Base-by-base conservation (phyloP, 306 rosid genomes). In the Inga laurina region DNA sequence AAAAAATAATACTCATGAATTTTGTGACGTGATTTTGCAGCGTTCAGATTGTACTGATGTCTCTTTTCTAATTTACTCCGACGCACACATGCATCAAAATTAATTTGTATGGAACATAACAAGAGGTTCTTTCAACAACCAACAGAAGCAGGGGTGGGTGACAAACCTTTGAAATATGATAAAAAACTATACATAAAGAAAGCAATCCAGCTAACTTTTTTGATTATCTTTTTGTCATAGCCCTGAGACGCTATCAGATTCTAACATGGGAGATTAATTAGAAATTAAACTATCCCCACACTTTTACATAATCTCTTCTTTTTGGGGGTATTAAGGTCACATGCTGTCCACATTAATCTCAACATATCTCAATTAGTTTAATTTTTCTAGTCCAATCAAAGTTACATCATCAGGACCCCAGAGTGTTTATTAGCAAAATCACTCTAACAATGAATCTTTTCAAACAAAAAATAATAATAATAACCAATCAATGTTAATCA, bases 121-220 rank as follows among this genome's bases (percentile, higher is more conserved):
- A 30, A 49, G 21, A 19, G 79, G 54, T 30, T n/a, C 44, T 48
- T 19, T 41, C 54, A 59, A 57, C 76, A 72, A 72, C 76, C 52
- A 39, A 59, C 68, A 22, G 66, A 59, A 59, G 6, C 32, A 39
- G 32, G 11, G 66, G 71, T 39, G 41, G 80, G 70, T 76, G 71
- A 57, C 52, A 39, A 39, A 39, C 70, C 51, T 22, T 76, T 59
- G 56, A 59, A 76, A 76, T 22, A 24, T 76, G 34, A 76, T 22
- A 39, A 52, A 35, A 52, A 35, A 59, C 70, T 39, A 14, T 41
- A 15, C 45, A 68, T 39, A 61, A 76, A 61, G 71, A 76, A 59
- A 76, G 57, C 71, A 59, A 59, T 39, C 52, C 71, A 43, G n/a
- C 43, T 4, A 41, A 59, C 66, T 74, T 76, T 74, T 59, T 59